Conservation (phyloP, 495 filamentous ascomycete genomes). For the Halenospora varia region DNA sequence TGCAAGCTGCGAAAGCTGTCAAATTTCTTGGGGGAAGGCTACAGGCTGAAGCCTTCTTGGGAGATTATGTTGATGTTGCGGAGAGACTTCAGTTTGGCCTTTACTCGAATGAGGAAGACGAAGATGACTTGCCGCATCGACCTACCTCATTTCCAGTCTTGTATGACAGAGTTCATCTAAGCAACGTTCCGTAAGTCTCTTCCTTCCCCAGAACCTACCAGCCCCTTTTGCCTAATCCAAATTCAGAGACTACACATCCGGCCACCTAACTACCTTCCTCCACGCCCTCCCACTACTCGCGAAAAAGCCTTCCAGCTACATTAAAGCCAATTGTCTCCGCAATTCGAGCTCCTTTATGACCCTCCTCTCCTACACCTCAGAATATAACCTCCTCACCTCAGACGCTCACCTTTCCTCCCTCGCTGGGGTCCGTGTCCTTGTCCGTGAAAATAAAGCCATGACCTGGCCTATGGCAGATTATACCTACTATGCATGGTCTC, state of each 20-base stretch:
- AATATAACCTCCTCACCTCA: background rate
- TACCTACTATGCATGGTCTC: background rate
- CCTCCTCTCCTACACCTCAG: background rate
- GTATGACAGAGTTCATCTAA: slow-evolving; percentile 4
- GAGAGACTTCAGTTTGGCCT: slow-evolving; percentile 1
- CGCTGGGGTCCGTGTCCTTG: background rate
- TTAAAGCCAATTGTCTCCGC: slow-evolving; percentile 1
- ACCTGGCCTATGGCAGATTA: background rate
- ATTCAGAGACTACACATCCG: background rate
- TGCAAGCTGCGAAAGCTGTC: background rate
- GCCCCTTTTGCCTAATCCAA: background rate
- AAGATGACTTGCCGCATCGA: background rate
- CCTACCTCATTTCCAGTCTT: background rate
- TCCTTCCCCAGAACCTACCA: background rate
- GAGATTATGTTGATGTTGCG: slow-evolving; percentile 4
- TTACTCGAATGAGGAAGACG: background rate
- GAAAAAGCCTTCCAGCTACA: background rate
- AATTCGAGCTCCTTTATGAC: slow-evolving; percentile 1
- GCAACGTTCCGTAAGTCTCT: slow-evolving; percentile 8
- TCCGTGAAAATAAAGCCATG: background rate
- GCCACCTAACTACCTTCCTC: slow-evolving; percentile 2
- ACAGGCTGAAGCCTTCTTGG: background rate
- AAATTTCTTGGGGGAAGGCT: background rate
- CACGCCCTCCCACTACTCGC: background rate
- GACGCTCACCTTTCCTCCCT: background rate